Conservation (phyloP, 2,329 filamentous ascomycete genomes). For the Apiospora rasikravindrae region DNA sequence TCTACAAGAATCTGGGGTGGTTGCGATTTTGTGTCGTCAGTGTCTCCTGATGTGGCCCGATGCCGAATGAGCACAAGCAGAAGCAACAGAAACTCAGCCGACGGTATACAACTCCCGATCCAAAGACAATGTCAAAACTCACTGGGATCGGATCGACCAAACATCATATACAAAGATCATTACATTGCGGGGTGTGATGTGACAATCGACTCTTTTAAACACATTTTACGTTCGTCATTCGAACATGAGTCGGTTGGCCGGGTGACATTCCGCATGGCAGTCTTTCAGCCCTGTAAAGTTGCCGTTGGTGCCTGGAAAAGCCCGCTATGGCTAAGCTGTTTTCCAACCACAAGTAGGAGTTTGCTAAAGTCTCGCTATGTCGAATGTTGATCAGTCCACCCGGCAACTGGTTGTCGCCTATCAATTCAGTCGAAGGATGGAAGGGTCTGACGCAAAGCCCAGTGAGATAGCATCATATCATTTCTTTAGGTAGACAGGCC, state of each 20-base stretch:
- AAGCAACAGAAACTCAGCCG: neutral
- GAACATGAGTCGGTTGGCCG: neutral
- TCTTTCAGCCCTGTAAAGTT: slow-evolving; percentile 2
- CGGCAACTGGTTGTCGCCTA: neutral
- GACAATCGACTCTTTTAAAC: neutral
- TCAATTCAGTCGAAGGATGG: neutral
- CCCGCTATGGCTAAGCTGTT: neutral
- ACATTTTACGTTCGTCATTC: slow-evolving; percentile 5
- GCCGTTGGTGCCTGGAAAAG: neutral
- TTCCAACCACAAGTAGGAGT: neutral
- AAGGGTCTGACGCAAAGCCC: neutral
- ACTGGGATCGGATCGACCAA: neutral
- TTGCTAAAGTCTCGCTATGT: neutral
- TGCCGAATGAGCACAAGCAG: slow-evolving; percentile 6
- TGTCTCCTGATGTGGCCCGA: slow-evolving; percentile 15
- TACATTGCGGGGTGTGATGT: neutral
- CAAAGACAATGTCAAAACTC: neutral
- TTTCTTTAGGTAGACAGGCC: neutral
- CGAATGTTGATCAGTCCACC: slow-evolving; percentile 1
- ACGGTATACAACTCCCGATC: neutral
- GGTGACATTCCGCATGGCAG: neutral
- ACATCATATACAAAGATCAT: neutral
- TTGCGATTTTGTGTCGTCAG: slow-evolving; percentile 3
- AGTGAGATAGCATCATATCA: neutral
- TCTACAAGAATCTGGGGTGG: neutral